phyloP scores from a whole-genome alignment of 106 monocot species.

The Dioscorea zingiberensis region DNA sequence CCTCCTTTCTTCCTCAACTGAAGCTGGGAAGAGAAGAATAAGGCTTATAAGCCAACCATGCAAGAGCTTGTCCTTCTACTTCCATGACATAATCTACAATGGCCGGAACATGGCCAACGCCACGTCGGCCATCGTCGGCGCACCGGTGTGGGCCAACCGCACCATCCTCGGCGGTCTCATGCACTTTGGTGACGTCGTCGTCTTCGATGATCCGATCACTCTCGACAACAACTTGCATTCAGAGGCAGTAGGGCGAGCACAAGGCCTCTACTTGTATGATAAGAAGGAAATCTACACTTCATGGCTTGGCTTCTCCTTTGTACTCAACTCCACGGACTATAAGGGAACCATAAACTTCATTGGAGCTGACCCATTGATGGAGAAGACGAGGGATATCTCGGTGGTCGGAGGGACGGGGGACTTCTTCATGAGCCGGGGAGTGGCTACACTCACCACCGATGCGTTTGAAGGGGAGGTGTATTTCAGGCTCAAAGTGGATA shows the following conservation, averaged over 20 bases:
- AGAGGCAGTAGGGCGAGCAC: constrained; percentile 34
- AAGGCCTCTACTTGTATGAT: constrained; percentile 54
- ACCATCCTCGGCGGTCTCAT: constrained; percentile 6
- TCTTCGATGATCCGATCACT: constrained; percentile 56
- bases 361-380: constrained; percentile 45
- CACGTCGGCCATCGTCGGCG: constrained; percentile 43
- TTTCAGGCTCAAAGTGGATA: constrained; percentile 34
- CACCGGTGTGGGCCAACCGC: constrained; percentile 40
- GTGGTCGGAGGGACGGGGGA: constrained; percentile 59
- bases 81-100: constrained; percentile 49
- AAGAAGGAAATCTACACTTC: constrained; percentile 39
- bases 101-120: constrained; percentile 37
- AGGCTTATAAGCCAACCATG: constrained; percentile 14
- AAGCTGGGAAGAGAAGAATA: too few relatives aligned
- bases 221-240: constrained; percentile 49
- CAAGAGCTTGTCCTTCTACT: constrained; percentile 27
- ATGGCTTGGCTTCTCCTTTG: constrained; percentile 43
- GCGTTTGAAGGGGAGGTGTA: constrained; percentile 47
- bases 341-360: constrained; percentile 39
- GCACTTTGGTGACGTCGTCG: constrained; percentile 48
- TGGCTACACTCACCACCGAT: constrained; percentile 42
- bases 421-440: constrained; percentile 54
- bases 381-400: constrained; percentile 40
- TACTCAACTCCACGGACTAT: constrained; percentile 36
- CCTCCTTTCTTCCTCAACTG: not conserved